A percentile compares a stretch with the other conserved stretches of the same genome.
phyloP scores from a whole-genome alignment of 2,329 filamentous ascomycete species.

The Epichloe gansuensis region DNA sequence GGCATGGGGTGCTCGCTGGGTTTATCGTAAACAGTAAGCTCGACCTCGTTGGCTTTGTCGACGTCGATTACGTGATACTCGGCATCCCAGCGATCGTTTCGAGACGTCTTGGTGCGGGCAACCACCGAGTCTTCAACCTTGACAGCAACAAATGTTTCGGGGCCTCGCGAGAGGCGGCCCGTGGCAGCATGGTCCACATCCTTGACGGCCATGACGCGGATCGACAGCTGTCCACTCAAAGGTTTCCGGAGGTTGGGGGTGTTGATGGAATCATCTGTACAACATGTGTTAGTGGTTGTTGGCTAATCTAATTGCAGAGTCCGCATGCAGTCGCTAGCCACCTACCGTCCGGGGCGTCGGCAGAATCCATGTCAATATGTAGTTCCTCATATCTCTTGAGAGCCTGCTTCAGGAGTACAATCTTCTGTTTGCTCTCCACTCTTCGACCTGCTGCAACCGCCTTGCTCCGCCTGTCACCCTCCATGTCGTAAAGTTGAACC shows the following conservation, averaged over 20 bases:
- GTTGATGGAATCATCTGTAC: constrained; percentile 84
- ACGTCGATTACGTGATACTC: constrained; percentile 88
- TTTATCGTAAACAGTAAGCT: constrained; percentile 95
- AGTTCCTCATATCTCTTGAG: constrained; percentile 95
- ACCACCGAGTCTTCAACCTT: constrained; percentile 94
- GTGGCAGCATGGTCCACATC: constrained; percentile 89
- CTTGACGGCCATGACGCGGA: constrained; percentile 77
- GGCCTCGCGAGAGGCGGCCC: constrained; percentile 72
- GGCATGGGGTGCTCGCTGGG: constrained; percentile 80
- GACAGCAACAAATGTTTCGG: constrained; percentile 89
- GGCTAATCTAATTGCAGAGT: background rate
- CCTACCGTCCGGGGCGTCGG: constrained; percentile 71
- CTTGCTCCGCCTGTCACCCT: constrained; percentile 91
- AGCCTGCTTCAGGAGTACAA: constrained; percentile 86
- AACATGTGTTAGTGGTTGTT: background rate
- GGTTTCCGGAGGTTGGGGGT: constrained; percentile 90
- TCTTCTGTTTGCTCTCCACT: constrained; percentile 96
- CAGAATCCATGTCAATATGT: constrained; percentile 78
- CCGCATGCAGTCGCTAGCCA: constrained; percentile 10
- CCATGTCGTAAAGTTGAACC: constrained; percentile 94
- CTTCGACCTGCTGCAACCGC: constrained; percentile 80
- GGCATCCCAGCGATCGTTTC: constrained; percentile 82
- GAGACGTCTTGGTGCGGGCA: constrained; percentile 71
- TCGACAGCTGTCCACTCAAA: constrained; percentile 77
- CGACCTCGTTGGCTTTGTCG: constrained; percentile 97